Conservation (phyloP, 331 rosid species). For the Erythrophleum ivorense region DNA sequence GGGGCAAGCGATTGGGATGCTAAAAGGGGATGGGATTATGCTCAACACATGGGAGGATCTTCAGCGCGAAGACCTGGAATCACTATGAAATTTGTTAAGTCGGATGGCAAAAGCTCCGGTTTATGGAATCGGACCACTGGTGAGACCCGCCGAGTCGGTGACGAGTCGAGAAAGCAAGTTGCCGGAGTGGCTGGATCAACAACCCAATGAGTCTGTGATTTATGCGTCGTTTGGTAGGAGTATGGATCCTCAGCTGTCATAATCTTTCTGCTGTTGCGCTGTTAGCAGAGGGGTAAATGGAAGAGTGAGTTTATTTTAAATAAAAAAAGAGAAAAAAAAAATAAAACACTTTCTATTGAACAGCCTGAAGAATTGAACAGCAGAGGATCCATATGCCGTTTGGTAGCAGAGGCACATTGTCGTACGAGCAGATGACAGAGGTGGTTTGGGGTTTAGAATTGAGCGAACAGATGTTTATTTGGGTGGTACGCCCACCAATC, state of each 20-base stretch:
- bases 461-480: background rate
- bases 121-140: conserved; percentile 45
- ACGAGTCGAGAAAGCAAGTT: background rate
- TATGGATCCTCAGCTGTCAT: too few species aligned
- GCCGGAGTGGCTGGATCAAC: conserved; percentile 46
- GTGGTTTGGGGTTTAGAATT: background rate
- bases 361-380: too few species aligned
- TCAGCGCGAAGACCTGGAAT: conserved; percentile 5
- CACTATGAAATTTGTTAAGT: conserved; percentile 27
- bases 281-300: too few species aligned
- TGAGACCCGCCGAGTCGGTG: background rate
- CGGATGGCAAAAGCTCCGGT: conserved; percentile 35
- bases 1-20: background rate
- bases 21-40: conserved; percentile 43
- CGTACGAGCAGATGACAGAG: background rate
- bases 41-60: conserved; percentile 49
- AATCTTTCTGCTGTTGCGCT: too few species aligned
- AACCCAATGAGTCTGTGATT: conserved; percentile 40
- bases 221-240: conserved; percentile 50
- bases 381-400: too few species aligned
- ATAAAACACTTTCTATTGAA: too few species aligned
- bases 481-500: conserved; percentile 26
- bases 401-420: conserved; percentile 2
- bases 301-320: too few species aligned
- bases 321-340: too few species aligned